Evolutionary conservation across 108 stramenopile genomes (phyloP).

Genomic region (Cyclotella sp.): DNA sequence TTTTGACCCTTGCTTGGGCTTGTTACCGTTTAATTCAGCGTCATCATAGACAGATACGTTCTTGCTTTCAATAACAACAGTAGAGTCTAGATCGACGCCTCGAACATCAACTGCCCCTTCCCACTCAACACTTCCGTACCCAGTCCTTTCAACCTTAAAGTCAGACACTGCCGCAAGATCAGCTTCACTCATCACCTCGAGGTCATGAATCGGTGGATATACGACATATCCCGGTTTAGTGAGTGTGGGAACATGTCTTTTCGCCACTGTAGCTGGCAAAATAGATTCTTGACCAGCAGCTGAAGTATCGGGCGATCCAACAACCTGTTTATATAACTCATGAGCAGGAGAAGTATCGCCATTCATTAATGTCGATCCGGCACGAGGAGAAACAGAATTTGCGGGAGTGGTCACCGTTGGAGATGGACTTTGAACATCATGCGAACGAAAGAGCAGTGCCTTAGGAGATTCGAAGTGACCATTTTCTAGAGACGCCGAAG

Average conservation of each 20-base stretch:
- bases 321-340: slow-evolving; percentile 72
- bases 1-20: slow-evolving; percentile 85
- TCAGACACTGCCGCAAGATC: slow-evolving; percentile 88
- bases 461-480: slow-evolving; percentile 38
- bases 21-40: slow-evolving; percentile 72
- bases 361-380: neutral
- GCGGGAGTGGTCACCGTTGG: slow-evolving; percentile 28
- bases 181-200: slow-evolving; percentile 76
- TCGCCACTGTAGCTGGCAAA: slow-evolving; percentile 16
- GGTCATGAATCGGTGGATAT: slow-evolving; percentile 68
- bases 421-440: slow-evolving; percentile 15
- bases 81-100: slow-evolving; percentile 76
- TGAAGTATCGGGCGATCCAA: slow-evolving; percentile 47
- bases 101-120: slow-evolving; percentile 93
- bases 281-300: slow-evolving; percentile 16
- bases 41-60: slow-evolving; percentile 88
- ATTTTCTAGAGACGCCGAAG: slow-evolving; percentile 34
- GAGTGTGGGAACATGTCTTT: slow-evolving; percentile 67
- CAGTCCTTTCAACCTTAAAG: slow-evolving; percentile 76
- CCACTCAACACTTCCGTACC: slow-evolving; percentile 91
- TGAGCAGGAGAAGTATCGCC: slow-evolving; percentile 47
- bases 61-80: slow-evolving; percentile 81
- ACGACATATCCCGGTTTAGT: slow-evolving; percentile 84
- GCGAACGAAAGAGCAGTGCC: slow-evolving; percentile 1
- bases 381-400: slow-evolving; percentile 30